Evolutionary conservation across 768 basidiomycete genomes (phyloP), one percentile per base, ranked within the genome.

Genomic region (Trametes cingulata): DNA sequence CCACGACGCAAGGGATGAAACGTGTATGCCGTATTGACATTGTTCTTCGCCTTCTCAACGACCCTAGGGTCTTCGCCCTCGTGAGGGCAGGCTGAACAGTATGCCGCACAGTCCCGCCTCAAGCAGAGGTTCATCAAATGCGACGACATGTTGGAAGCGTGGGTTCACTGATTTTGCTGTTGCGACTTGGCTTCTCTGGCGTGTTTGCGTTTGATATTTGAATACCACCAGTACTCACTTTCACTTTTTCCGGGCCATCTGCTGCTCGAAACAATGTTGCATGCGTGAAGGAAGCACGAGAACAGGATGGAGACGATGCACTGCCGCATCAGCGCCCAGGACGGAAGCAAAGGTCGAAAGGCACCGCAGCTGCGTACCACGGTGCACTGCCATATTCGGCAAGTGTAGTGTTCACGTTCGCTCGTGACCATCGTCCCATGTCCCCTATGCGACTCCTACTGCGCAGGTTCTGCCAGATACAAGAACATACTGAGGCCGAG

Each of bases 371-470:
- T 33, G 29, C 29, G 22, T 24, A 59, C 41, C 29, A 52, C 10
- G 8, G 50, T 59, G 43, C 51, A 22, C 25, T 52, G 8, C 58
- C 58, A 29, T 37, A 59, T 39, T 14, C 25, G 58, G 58, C 29
- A 59, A 29, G 43, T 52, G 50, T 59, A 59, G 58, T 52, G 39
- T 57, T 56, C 55, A 37, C 46, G 6, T 25, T n/a, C 41, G 57
- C 50, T 35, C 25, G 29, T 41, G 56, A 36, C 43, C 33, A n/a
- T 27, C 37, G 29, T 33, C 29, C 29, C 17, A n/a, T 6, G 17
- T 22, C 22, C 12, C 27, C 25, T 48, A 25, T 2, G 33, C 17
- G 40, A 42, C n/a, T 41, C 40, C 40, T 35, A 37, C 22, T 12
- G 19, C 46, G 14, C 25, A 14, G 6, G 29, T 20, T 29, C 27